Conservation (phyloP, 148 eudicot genomes). For the Rhododendron molle region DNA sequence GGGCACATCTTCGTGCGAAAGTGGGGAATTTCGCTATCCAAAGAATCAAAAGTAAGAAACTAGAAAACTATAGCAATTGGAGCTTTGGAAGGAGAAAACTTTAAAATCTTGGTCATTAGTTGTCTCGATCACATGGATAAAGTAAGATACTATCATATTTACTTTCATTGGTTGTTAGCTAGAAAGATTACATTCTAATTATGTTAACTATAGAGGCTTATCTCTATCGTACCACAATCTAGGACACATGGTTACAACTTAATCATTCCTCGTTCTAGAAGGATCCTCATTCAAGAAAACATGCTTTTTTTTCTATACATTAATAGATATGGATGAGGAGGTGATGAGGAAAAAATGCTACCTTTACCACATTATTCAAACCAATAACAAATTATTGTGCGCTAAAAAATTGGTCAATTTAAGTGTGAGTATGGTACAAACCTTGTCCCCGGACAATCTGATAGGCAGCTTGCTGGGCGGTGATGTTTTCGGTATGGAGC, state of each 20-base stretch:
- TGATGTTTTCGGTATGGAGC: slow-evolving; percentile 26
- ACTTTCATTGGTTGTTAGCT: neutral
- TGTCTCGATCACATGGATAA: neutral
- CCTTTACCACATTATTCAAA: slow-evolving; percentile 5
- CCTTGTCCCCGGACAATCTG: slow-evolving; percentile 23
- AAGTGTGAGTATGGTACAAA: slow-evolving; percentile 35
- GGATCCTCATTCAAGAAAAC: neutral
- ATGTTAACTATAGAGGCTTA: neutral
- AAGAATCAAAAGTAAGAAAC: neutral
- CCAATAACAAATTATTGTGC: neutral
- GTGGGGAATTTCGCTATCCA: neutral
- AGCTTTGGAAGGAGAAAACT: neutral
- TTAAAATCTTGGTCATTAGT: neutral
- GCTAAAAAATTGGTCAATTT: slow-evolving; percentile 12
- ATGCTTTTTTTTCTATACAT: neutral
- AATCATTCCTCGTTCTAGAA: neutral
- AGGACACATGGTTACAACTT: neutral
- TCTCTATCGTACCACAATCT: neutral
- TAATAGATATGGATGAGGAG: neutral
- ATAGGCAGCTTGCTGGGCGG: slow-evolving; percentile 24
- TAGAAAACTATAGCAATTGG: neutral
- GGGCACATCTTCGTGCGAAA: neutral
- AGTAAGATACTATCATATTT: neutral
- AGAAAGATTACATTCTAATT: neutral
- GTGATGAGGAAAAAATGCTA: neutral